These are phyloP conservation scores for Leucocoprinus sp. DNA, from an alignment of 768 basidiomycete species.

Conservation along the genomic window DNA sequence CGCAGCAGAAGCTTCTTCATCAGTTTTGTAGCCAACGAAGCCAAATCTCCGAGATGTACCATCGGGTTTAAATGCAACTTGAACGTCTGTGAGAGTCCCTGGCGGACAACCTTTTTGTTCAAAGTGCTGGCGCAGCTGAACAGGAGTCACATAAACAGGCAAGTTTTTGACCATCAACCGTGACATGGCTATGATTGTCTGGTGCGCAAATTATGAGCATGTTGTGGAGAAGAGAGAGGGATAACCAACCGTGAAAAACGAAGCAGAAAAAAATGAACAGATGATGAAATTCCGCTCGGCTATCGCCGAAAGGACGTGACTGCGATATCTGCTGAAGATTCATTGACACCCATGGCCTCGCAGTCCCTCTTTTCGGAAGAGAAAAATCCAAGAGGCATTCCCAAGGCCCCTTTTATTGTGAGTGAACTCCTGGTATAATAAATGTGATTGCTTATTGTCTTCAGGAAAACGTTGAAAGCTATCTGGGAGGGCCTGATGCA, in stretches of 20 bases:
- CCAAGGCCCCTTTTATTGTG: conserved; percentile 92
- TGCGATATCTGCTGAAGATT: neutral
- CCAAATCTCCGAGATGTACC: conserved; percentile 84
- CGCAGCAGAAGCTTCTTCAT: conserved; percentile 65
- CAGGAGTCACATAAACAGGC: conserved; percentile 58
- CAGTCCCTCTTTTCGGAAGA: conserved; percentile 30
- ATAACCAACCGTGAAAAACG: conserved; percentile 7
- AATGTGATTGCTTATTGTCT: neutral
- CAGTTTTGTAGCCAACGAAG: conserved; percentile 84
- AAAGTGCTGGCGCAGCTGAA: conserved; percentile 61
- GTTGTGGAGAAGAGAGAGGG: conserved; percentile 3
- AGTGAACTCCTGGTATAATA: conserved; percentile 16
- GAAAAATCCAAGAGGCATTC: conserved; percentile 88
- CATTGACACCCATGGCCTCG: conserved; percentile 17
- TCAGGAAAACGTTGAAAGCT: conserved; percentile 82
- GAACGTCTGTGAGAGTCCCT: conserved; percentile 78
- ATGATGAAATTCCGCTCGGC: conserved; percentile 17
- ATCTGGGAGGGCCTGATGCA: conserved; percentile 70
- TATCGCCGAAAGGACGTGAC: conserved; percentile 13
- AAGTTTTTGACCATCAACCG: conserved; percentile 80
- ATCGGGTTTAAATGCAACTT: conserved; percentile 67
- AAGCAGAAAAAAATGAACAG: conserved; percentile 8
- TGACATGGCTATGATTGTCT: conserved; percentile 43
- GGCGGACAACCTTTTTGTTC: conserved; percentile 49
- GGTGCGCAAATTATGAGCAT: neutral